A percentile compares a stretch with the other conserved stretches of the same genome.
These are phyloP conservation scores for Fusarium sp. DNA, from an alignment of 2,329 filamentous ascomycete genomes.

Conservation along the genomic window DNA sequence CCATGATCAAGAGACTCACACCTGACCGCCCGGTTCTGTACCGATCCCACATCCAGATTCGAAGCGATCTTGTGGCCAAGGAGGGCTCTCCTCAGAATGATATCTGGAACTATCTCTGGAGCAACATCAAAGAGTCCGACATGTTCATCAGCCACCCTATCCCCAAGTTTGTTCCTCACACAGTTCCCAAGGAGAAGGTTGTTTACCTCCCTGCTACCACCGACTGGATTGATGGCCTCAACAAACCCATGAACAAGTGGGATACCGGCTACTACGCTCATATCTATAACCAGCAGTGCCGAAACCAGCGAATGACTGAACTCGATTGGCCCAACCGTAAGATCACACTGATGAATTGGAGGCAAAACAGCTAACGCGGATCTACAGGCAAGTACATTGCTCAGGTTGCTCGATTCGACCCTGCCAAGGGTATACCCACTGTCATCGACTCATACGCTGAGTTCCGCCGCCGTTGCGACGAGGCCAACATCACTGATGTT, in stretches of 20 bases:
- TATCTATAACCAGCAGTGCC: constrained; percentile 75
- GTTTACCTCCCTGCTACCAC: constrained; percentile 84
- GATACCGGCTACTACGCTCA: constrained; percentile 80
- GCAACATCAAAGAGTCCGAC: constrained; percentile 76
- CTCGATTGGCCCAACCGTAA: constrained; percentile 67
- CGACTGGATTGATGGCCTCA: constrained; percentile 86
- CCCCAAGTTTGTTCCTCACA: constrained; percentile 77
- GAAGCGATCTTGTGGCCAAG: constrained; percentile 76
- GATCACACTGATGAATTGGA: background rate
- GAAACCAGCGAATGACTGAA: constrained; percentile 66
- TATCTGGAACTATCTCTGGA: constrained; percentile 82
- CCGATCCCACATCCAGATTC: constrained; percentile 85
- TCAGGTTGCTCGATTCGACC: constrained; percentile 86
- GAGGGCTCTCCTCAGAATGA: constrained; percentile 76
- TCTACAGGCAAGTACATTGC: constrained; percentile 75
- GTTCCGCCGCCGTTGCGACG: constrained; percentile 72
- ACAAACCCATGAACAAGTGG: constrained; percentile 79
- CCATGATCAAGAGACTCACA: constrained; percentile 77
- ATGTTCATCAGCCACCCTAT: constrained; percentile 88
- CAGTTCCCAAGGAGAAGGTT: constrained; percentile 74
- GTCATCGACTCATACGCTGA: constrained; percentile 81
- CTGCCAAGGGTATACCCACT: constrained; percentile 83
- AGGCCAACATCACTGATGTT: constrained; percentile 62
- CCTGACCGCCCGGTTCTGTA: constrained; percentile 83
- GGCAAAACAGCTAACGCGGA: constrained; percentile 29